A percentile compares a stretch with the other conserved stretches of the same genome.
Evolutionary conservation across 495 filamentous ascomycete species (phyloP).

Genomic region (Daldinia loculata): DNA sequence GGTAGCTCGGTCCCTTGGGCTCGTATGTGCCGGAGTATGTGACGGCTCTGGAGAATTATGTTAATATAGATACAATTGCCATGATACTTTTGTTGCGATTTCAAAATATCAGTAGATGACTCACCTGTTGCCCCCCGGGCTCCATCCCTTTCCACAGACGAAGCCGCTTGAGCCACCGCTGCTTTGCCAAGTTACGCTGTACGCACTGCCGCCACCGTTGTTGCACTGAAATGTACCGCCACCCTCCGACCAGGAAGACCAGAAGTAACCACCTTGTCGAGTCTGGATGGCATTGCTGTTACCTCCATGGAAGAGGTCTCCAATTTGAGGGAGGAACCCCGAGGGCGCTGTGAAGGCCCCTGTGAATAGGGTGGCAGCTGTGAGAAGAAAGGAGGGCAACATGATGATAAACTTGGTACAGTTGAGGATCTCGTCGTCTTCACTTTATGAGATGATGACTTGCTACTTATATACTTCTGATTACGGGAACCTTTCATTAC

Average conservation of each 20-base stretch:
- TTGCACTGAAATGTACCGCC: constrained; percentile 60
- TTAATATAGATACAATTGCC: constrained; percentile 6
- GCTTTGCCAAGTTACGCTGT: constrained; percentile 62
- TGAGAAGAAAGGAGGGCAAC: constrained; percentile 50
- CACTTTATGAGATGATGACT: neutral
- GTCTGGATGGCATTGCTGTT: constrained; percentile 46
- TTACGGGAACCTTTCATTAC: neutral
- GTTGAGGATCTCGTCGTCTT: constrained; percentile 3
- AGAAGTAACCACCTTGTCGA: constrained; percentile 64
- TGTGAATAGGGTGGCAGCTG: constrained; percentile 48
- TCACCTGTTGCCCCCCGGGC: constrained; percentile 59
- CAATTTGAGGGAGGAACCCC: constrained; percentile 51
- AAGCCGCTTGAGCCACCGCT: constrained; percentile 60
- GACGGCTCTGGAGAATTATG: constrained; percentile 53
- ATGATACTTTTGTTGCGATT: neutral
- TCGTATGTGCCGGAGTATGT: constrained; percentile 64
- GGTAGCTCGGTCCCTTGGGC: constrained; percentile 66
- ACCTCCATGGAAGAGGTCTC: constrained; percentile 47
- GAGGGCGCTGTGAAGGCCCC: constrained; percentile 52
- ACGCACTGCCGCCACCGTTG: constrained; percentile 60
- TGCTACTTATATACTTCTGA: constrained; percentile 30
- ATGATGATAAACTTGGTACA: constrained; percentile 44
- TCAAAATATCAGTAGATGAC: neutral
- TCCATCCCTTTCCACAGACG: constrained; percentile 70
- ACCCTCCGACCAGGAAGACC: constrained; percentile 68